phyloP scores from a whole-genome alignment of 805 yeast genomes.

The Candida maesae region DNA sequence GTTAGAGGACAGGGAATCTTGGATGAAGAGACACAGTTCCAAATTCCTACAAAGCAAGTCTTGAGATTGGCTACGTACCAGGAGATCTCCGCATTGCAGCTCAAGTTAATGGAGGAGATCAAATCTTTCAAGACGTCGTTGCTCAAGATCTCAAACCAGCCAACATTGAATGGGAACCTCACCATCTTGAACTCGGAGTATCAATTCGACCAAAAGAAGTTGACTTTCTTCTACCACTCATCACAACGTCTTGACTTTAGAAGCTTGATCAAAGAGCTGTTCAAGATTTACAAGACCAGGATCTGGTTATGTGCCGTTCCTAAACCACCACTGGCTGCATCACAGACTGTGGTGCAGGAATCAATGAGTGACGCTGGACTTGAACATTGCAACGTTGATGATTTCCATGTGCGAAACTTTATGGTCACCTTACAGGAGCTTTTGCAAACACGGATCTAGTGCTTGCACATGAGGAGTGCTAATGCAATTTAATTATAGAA shows the following conservation, averaged over 20 bases:
- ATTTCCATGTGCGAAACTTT: slow-evolving; percentile 28
- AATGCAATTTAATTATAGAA: too few relatives aligned
- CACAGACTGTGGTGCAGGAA: slow-evolving; percentile 5
- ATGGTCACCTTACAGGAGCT: slow-evolving; percentile 9
- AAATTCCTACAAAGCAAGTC: slow-evolving; percentile 76
- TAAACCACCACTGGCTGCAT: too few relatives aligned
- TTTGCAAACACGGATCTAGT: background rate
- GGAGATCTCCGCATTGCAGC: slow-evolving; percentile 58
- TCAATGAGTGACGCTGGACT: slow-evolving; percentile 12
- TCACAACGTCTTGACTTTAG: slow-evolving; percentile 70
- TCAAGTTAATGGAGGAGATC: slow-evolving; percentile 66
- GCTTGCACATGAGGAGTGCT: too few relatives aligned
- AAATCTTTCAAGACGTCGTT: slow-evolving; percentile 66
- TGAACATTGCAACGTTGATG: slow-evolving; percentile 18
- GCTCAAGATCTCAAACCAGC: slow-evolving; percentile 40
- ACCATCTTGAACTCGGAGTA: slow-evolving; percentile 67
- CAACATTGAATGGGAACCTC: slow-evolving; percentile 24
- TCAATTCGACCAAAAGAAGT: slow-evolving; percentile 76
- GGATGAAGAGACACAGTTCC: slow-evolving; percentile 43
- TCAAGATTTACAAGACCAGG: slow-evolving; percentile 72
- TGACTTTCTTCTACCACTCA: slow-evolving; percentile 66
- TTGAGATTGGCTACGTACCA: slow-evolving; percentile 71
- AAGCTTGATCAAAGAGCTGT: slow-evolving; percentile 66
- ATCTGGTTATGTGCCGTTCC: slow-evolving; percentile 73
- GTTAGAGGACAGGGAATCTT: slow-evolving; percentile 24